These are phyloP conservation scores for Geotrichum reessii DNA, from an alignment of 1,139 yeast genomes.

Conservation along the genomic window DNA sequence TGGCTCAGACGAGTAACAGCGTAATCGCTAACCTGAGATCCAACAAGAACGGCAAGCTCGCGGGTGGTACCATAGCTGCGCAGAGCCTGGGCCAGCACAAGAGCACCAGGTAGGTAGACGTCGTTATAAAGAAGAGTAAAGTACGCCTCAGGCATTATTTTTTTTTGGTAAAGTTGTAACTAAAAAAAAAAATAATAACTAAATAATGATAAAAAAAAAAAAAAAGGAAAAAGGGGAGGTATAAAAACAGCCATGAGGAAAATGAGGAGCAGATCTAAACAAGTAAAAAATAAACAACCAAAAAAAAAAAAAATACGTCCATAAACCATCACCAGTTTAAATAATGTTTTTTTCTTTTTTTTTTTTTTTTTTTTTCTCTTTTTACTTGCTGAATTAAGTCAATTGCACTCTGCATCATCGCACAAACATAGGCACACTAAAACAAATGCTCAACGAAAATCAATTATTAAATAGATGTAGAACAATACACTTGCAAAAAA, in stretches of 20 bases:
- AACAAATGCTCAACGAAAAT: neutral
- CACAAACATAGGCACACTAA: neutral
- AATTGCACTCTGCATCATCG: neutral
- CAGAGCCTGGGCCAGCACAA: slow-evolving; percentile 51
- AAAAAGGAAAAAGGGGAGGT: neutral
- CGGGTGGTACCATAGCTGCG: slow-evolving; percentile 24
- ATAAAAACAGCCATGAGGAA: neutral
- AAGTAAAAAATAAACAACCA: neutral
- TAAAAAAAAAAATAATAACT: neutral
- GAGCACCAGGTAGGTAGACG: slow-evolving; percentile 70
- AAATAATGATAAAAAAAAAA: neutral
- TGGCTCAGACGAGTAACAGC: slow-evolving; percentile 26
- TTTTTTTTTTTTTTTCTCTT: neutral
- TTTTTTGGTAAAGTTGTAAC: neutral
- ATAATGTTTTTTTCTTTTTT: neutral
- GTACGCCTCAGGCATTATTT: slow-evolving; percentile 42
- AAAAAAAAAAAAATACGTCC: neutral
- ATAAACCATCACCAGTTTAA: neutral
- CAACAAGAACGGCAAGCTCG: slow-evolving; percentile 34
- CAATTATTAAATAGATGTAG: neutral
- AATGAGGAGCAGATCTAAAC: neutral
- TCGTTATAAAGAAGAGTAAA: slow-evolving; percentile 62
- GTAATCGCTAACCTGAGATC: slow-evolving; percentile 28
- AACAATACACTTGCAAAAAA: neutral
- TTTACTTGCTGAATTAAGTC: neutral